Evolutionary conservation across 2,329 filamentous ascomycete species (phyloP), one percentile per base, ranked within the genome.

Genomic region (Ophiostoma fasciatum): DNA sequence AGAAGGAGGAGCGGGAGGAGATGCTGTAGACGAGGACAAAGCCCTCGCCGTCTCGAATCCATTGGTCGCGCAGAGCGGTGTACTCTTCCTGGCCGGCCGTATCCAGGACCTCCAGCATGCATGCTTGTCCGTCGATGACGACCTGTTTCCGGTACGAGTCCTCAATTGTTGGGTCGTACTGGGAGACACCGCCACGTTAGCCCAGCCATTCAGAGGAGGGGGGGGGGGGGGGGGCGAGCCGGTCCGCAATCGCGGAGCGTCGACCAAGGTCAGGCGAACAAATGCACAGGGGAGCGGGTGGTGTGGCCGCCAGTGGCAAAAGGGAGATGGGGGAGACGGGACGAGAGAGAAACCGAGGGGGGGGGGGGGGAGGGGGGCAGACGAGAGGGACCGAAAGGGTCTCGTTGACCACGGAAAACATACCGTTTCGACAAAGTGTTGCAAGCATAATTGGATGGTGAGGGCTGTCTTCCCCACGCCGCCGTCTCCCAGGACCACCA

Each of bases 1-100:
- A 78, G 56, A 96, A 96, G 15, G 88, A 96, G 23, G 87, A 87
- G 51, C 90, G 80, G 35, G 88, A 96, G 12, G 90, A 94, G 60
- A 98, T 96, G 64, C 85, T 94, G 67, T 98, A 96, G 46, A 98
- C 90, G 42, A 98, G 70, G 21, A 98, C 83, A 55, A 96, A 96
- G 15, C 90, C 90, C 58, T 98, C 90, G 47, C 90, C 88, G 54
- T 96, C 88, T 49, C 90, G 77, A 57, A 96, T 96, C 88, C 88
- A 96, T 64, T 96, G 90, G 57, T 96, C 90, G 52, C 90, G 74
- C 51, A 96, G 65, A 31, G 90, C 90, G 45, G 88, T 94, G 61
- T 96, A 98, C 63, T 98, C 90, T 63, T 98, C 90, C 59, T 98
- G 90, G 39, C 90, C 90, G 35, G 90, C 90, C 37, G 90, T 98